Evolutionary conservation across 2,329 filamentous ascomycete species (phyloP).

Genomic region (Biscogniauxia mediterranea): DNA sequence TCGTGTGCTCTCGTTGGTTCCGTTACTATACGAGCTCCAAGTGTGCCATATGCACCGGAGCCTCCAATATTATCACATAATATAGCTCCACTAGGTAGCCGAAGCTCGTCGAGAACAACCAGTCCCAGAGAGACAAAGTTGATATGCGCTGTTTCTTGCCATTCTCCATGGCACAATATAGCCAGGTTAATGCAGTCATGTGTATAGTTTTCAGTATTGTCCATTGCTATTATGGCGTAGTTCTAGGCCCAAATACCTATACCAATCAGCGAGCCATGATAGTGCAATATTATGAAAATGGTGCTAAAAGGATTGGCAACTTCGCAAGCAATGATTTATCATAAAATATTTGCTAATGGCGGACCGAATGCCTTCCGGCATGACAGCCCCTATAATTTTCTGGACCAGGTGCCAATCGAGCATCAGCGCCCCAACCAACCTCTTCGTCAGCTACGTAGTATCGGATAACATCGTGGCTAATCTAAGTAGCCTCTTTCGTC

Average conservation of each 20-base stretch:
- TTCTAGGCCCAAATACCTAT: background rate
- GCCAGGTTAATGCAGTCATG: too few species aligned
- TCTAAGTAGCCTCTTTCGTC: too few species aligned
- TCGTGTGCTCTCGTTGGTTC: background rate
- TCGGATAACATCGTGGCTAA: too few species aligned
- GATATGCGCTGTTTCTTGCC: background rate
- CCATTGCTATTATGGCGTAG: background rate
- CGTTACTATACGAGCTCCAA: constrained; percentile 13
- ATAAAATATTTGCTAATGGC: background rate
- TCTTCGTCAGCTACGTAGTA: too few species aligned
- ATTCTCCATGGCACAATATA: background rate
- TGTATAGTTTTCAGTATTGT: too few species aligned
- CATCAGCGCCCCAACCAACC: background rate
- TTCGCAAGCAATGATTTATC: background rate
- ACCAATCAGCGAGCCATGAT: background rate
- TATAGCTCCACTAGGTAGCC: constrained; percentile 22
- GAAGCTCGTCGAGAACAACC: constrained; percentile 36
- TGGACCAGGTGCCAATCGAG: background rate
- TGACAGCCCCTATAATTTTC: background rate
- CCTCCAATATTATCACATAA: constrained; percentile 32
- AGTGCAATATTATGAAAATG: background rate
- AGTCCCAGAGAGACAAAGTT: constrained; percentile 34
- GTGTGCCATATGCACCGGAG: constrained; percentile 29
- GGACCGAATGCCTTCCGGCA: too few species aligned
- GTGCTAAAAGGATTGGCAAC: background rate